phyloP scores from a whole-genome alignment of 2,329 filamentous ascomycete genomes.

The Aspergillus glaucus region DNA sequence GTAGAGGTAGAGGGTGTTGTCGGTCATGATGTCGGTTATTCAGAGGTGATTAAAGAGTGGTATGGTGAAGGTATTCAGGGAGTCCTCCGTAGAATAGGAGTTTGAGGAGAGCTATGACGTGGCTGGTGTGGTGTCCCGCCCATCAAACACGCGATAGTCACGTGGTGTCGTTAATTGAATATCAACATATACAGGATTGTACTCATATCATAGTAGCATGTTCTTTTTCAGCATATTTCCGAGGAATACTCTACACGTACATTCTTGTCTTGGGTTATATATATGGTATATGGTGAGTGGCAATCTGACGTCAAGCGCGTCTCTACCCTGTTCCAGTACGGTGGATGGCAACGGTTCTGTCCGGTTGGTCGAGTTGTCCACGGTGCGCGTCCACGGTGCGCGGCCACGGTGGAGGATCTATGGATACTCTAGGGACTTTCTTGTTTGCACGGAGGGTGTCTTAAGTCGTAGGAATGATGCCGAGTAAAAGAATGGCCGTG shows the following conservation, averaged over 20 bases:
- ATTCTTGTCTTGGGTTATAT: too few relatives aligned
- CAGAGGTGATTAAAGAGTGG: not conserved
- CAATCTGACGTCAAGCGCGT: conserved; percentile 17
- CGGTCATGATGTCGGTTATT: conserved; percentile 25
- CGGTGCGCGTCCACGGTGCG: not conserved
- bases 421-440: not conserved
- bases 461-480: too few relatives aligned
- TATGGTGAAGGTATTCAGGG: not conserved
- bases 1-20: conserved; percentile 78
- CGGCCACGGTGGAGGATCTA: not conserved
- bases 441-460: too few relatives aligned
- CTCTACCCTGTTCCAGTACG: conserved; percentile 1
- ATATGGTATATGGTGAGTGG: conserved; percentile 5
- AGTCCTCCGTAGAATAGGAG: not conserved
- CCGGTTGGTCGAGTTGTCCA: not conserved
- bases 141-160: not conserved
- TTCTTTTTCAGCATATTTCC: too few relatives aligned
- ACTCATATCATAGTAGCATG: not conserved
- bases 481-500: too few relatives aligned
- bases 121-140: conserved; percentile 1
- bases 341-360: not conserved
- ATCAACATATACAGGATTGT: not conserved
- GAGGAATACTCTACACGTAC: not conserved
- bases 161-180: not conserved
- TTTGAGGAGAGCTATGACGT: conserved; percentile 1